These are phyloP conservation scores for Staphylotrichum longicolle DNA, from an alignment of 495 filamentous ascomycete species.

Conservation along the genomic window DNA sequence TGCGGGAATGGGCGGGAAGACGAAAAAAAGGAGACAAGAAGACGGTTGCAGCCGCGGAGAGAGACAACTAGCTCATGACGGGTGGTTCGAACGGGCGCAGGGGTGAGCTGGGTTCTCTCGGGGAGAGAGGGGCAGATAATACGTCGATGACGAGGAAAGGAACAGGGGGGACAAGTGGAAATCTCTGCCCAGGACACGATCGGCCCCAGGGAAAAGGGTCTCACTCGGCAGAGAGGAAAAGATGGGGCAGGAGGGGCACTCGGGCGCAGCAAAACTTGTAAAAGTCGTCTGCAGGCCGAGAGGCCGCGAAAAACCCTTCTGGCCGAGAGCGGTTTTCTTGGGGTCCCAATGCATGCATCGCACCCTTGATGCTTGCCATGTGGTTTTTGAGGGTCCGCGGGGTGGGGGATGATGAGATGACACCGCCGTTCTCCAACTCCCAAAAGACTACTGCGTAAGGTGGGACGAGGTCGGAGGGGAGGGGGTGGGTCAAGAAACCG, in stretches of 20 bases:
- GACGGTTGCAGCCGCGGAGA: slow-evolving; percentile 25
- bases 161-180: slow-evolving; percentile 20
- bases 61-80: slow-evolving; percentile 38
- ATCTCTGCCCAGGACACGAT: slow-evolving; percentile 29
- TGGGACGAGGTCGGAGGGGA: slow-evolving; percentile 18
- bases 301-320: slow-evolving; percentile 23
- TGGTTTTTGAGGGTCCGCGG: slow-evolving; percentile 40
- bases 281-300: slow-evolving; percentile 20
- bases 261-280: slow-evolving; percentile 7
- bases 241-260: slow-evolving; percentile 12
- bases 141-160: slow-evolving; percentile 34
- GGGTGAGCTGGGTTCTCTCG: slow-evolving; percentile 29
- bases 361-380: slow-evolving; percentile 48
- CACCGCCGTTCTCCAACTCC: slow-evolving; percentile 27
- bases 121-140: slow-evolving; percentile 34
- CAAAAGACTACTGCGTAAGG: slow-evolving; percentile 21
- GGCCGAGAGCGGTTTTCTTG: slow-evolving; percentile 29
- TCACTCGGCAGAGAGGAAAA: slow-evolving; percentile 24
- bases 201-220: slow-evolving; percentile 23
- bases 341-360: slow-evolving; percentile 17
- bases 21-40: slow-evolving; percentile 28
- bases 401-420: slow-evolving; percentile 26
- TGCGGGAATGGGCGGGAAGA: slow-evolving; percentile 24
- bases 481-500: slow-evolving; percentile 27
- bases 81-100: slow-evolving; percentile 26